Percentiles rank a stretch among this genome's conserved stretches.
Conservation (phyloP, 805 yeast genomes). For the Sugiyamaella lignohabitans region DNA sequence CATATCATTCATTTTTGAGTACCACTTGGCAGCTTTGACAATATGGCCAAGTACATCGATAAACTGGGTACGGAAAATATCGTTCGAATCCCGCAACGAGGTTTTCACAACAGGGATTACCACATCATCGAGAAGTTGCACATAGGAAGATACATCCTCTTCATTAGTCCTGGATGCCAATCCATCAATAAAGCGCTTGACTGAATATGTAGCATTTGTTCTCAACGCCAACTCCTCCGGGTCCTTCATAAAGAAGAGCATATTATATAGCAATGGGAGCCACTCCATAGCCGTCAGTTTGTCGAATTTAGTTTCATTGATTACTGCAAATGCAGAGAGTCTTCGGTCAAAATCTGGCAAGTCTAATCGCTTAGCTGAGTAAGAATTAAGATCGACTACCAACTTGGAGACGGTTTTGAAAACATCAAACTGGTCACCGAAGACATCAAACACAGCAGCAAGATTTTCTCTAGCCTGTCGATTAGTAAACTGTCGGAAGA, state of each 20-base stretch:
- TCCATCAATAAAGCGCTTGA: conserved; percentile 62
- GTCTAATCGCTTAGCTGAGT: conserved; percentile 51
- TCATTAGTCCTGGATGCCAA: conserved; percentile 24
- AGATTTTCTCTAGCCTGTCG: conserved; percentile 56
- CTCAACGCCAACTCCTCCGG: conserved; percentile 75
- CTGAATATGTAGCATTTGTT: conserved; percentile 60
- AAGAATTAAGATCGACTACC: conserved; percentile 65
- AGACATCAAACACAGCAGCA: conserved; percentile 49
- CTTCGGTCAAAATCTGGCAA: conserved; percentile 77
- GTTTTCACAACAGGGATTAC: conserved; percentile 58
- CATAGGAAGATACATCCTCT: conserved; percentile 27
- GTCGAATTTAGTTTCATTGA: conserved; percentile 51
- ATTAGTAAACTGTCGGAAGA: conserved; percentile 55
- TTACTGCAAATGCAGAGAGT: conserved; percentile 54
- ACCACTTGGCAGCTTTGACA: conserved; percentile 32
- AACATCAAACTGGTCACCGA: conserved; percentile 48
- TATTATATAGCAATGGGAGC: conserved; percentile 67
- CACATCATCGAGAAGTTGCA: conserved; percentile 42
- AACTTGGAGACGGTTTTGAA: conserved; percentile 43
- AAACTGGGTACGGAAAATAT: conserved; percentile 64
- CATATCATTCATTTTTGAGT: conserved; percentile 58
- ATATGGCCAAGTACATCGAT: conserved; percentile 63
- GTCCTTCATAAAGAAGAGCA: conserved; percentile 67
- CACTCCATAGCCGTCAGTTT: conserved; percentile 53
- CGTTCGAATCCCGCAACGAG: conserved; percentile 59